These are phyloP conservation scores for Pleurotus eryngii DNA, from an alignment of 768 basidiomycete genomes.

Conservation along the genomic window DNA sequence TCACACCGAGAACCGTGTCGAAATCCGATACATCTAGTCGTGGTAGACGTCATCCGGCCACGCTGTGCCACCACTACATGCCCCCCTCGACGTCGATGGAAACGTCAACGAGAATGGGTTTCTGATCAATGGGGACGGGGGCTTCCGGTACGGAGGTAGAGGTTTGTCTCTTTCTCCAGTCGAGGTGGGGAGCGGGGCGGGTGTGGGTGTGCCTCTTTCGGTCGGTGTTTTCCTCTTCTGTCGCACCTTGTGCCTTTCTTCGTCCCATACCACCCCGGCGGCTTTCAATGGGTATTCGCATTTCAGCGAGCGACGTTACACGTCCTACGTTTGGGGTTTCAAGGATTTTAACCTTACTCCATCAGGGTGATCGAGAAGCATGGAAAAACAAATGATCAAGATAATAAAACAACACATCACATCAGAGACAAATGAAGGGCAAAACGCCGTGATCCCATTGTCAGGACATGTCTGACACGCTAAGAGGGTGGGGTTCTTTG, in stretches of 20 bases:
- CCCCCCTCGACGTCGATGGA: conserved; percentile 3
- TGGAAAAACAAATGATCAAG: conserved; percentile 5
- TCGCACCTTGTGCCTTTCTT: conserved; percentile 29
- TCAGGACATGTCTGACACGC: neutral
- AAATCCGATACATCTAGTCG: too few species aligned
- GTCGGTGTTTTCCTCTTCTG: conserved; percentile 17
- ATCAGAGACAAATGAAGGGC: too few species aligned
- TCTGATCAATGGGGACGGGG: neutral
- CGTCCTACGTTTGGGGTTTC: conserved; percentile 45
- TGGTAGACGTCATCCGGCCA: too few species aligned
- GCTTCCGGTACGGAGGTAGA: neutral
- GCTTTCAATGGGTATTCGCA: conserved; percentile 71
- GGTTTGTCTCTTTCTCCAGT: conserved; percentile 16
- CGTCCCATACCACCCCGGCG: conserved; percentile 65
- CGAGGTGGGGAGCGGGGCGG: too few species aligned
- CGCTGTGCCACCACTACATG: too few species aligned
- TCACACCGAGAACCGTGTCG: too few species aligned
- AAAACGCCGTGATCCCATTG: too few species aligned
- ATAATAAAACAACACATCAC: too few species aligned
- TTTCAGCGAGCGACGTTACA: conserved; percentile 63
- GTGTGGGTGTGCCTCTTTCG: conserved; percentile 21
- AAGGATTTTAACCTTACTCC: conserved; percentile 14
- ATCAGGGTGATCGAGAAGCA: conserved; percentile 11
- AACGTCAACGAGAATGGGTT: neutral
- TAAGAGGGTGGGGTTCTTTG: too few species aligned